A percentile compares a stretch with the other conserved stretches of the same genome.
Evolutionary conservation across 2,329 filamentous ascomycete genomes (phyloP).

Genomic region (Akanthomyces muscarius): DNA sequence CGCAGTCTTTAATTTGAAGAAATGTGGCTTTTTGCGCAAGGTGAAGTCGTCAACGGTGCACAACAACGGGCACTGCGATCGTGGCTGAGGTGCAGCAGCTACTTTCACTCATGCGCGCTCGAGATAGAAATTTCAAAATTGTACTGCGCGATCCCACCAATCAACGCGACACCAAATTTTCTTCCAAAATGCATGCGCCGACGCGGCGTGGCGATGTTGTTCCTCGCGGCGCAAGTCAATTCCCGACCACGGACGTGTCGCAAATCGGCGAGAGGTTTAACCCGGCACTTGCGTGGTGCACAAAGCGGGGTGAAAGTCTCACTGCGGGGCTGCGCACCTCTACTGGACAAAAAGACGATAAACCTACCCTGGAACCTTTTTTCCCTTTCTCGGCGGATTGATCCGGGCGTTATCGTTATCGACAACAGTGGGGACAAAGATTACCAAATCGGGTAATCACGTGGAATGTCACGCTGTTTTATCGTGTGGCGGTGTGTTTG

Average conservation of each 20-base stretch:
- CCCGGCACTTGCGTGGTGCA: neutral
- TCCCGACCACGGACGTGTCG: neutral
- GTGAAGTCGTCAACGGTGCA: neutral
- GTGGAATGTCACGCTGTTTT: neutral
- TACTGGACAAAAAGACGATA: neutral
- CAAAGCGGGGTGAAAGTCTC: neutral
- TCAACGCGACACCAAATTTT: constrained; percentile 3
- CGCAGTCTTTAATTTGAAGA: no score
- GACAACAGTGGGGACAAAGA: neutral
- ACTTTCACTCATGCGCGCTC: neutral
- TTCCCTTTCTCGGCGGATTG: neutral
- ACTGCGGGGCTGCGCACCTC: constrained; percentile 1
- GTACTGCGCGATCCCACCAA: neutral
- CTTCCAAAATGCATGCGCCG: neutral
- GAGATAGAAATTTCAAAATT: neutral
- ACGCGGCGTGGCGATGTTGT: constrained; percentile 3
- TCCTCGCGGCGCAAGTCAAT: neutral
- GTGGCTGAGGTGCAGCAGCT: neutral
- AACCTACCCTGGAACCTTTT: constrained; percentile 1
- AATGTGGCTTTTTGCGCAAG: no score
- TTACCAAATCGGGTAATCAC: constrained; percentile 13
- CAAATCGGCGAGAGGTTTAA: constrained; percentile 9
- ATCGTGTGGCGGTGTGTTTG: neutral
- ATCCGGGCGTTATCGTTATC: constrained; percentile 17
- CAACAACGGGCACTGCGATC: neutral